Base-by-base conservation (phyloP, 306 rosid genomes). In the Citrullus mucosospermus region DNA sequence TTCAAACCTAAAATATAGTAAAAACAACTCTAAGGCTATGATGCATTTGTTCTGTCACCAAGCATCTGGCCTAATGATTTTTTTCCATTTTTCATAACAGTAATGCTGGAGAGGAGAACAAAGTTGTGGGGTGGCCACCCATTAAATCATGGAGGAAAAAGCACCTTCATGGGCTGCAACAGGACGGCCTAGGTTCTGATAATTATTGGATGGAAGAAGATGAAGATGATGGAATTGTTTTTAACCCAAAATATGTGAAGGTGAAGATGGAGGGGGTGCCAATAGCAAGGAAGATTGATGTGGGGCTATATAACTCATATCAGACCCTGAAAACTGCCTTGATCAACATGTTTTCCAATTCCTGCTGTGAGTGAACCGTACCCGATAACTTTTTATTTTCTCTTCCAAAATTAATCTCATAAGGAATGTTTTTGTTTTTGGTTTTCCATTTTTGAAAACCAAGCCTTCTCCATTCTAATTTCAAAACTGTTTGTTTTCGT, bases 61-160 rank as follows among this genome's bases (percentile, higher is more conserved):
- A 69, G 56, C 75, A 75, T 54, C 18, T 75, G 18, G 48, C 6
- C 20, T 54, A 53, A 54, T 56, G 53, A 53, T 53, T 51, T 51
- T 28, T 32, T 75, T 55, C 53, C 12, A 51, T 30, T 54, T 75
- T 30, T n/a, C 48, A 75, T 55, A 39, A n/a, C 46, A 85, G 92
- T 74, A 81, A 75, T 17, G 81, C 73, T 11, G 82, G 58, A 79
- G 89, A 87, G 75, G 83, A 80, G 76, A 80, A 78, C 9, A 60
- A 79, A 46, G 77, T 85, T 16, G 93, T 91, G 83, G 98, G 98
- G 77, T 93, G 98, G 98, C 98, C 98, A 75, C 98, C 97, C 17
- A 86, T 93, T 43, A 89, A 88, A 68, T 82, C 96, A 59, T 91
- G 93, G 89, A 89, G 93, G 82, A 89, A 83, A 82, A 91, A 83